phyloP scores from a whole-genome alignment of 306 rosid species.

The Vicia sativa region DNA sequence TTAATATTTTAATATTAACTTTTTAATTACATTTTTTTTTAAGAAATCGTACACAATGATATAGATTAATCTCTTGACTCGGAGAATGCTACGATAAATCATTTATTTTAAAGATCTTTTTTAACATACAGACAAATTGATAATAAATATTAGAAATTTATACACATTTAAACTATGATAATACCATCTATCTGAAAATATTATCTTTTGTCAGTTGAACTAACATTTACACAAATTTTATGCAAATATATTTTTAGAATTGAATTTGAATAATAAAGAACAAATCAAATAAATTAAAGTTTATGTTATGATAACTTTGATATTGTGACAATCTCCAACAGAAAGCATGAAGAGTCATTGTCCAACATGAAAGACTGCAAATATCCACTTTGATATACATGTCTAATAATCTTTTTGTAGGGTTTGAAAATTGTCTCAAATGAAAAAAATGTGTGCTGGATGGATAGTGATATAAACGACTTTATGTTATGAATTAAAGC shows the following conservation, averaged over 20 bases:
- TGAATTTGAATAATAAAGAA: background rate
- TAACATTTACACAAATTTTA: too few relatives aligned
- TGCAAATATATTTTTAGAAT: too few relatives aligned
- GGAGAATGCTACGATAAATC: too few relatives aligned
- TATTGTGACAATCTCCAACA: constrained; percentile 5
- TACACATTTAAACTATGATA: too few relatives aligned
- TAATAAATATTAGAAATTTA: too few relatives aligned
- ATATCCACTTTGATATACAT: constrained; percentile 21
- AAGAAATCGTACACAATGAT: too few relatives aligned
- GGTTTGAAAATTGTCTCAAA: constrained; percentile 20
- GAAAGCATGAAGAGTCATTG: constrained; percentile 1
- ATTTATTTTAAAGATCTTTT: too few relatives aligned
- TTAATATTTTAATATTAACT: background rate
- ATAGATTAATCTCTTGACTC: too few relatives aligned
- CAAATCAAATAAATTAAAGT: background rate
- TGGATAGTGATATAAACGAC: constrained; percentile 32
- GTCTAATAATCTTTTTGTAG: constrained; percentile 12
- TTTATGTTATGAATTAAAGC: constrained; percentile 28
- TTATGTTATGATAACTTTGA: background rate
- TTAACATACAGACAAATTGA: too few relatives aligned
- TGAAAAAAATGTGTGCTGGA: constrained; percentile 32
- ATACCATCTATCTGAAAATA: too few relatives aligned
- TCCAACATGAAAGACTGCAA: constrained; percentile 9
- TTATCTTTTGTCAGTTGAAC: too few relatives aligned
- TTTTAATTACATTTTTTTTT: background rate